Evolutionary conservation across 306 rosid genomes (phyloP).

Genomic region (Casuarina cunninghamiana): DNA sequence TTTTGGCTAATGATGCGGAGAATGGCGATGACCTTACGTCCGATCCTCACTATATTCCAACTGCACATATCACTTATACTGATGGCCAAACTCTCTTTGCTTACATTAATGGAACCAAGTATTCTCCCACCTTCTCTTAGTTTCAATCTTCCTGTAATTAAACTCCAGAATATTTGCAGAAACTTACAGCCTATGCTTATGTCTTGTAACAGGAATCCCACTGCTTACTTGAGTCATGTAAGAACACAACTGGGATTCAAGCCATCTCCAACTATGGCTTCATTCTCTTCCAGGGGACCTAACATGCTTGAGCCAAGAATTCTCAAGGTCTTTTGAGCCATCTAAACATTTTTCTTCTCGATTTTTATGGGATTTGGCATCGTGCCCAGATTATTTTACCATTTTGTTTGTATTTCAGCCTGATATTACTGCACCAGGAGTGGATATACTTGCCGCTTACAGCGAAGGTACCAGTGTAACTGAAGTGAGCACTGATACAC

Average conservation of each 20-base stretch:
- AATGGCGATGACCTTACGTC: constrained; percentile 20
- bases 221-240: constrained; percentile 43
- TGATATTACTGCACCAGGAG: constrained; percentile 63
- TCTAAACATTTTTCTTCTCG: not conserved
- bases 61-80: constrained; percentile 37
- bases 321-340: constrained; percentile 53
- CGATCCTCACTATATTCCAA: constrained; percentile 54
- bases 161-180: not conserved
- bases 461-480: constrained; percentile 21
- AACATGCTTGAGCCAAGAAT: constrained; percentile 35
- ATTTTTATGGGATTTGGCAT: not conserved
- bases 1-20: constrained; percentile 35
- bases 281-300: constrained; percentile 84
- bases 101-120: constrained; percentile 55
- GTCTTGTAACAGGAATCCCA: constrained; percentile 41
- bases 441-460: constrained; percentile 44
- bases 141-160: not conserved
- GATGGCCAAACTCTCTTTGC: constrained; percentile 39
- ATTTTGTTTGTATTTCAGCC: constrained; percentile 42
- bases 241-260: constrained; percentile 36
- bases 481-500: constrained; percentile 24
- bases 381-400: not conserved
- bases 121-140: constrained; percentile 7
- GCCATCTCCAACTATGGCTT: constrained; percentile 58
- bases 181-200: not conserved